Evolutionary conservation across 768 basidiomycete species (phyloP).

Genomic region (Lactarius quietus): DNA sequence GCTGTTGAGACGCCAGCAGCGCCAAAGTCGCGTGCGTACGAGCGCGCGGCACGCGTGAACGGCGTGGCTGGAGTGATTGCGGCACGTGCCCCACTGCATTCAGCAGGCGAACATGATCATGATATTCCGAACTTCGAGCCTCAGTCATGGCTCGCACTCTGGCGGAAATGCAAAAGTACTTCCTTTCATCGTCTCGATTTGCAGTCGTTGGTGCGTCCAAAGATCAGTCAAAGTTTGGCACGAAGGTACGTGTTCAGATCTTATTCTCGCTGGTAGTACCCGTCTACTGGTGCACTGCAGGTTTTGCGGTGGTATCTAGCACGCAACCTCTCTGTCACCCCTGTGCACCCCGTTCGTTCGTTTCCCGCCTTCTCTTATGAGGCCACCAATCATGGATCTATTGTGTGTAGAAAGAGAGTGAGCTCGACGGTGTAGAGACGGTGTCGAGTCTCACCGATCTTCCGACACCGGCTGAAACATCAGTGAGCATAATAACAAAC

Average conservation of each 20-base stretch:
- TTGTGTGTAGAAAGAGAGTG: conserved; percentile 54
- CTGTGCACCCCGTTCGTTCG: conserved; percentile 65
- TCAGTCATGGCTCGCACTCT: conserved; percentile 25
- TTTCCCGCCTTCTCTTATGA: not conserved
- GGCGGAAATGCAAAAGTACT: conserved; percentile 48
- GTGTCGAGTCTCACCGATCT: conserved; percentile 55
- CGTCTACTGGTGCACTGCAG: conserved; percentile 36
- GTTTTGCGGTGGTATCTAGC: conserved; percentile 74
- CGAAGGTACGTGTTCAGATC: conserved; percentile 45
- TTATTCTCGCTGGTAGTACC: not conserved
- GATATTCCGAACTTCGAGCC: not conserved
- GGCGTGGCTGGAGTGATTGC: conserved; percentile 4
- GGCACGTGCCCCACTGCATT: no score
- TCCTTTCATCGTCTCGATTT: conserved; percentile 59
- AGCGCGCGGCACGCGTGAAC: conserved; percentile 29
- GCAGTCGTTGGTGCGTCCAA: conserved; percentile 85
- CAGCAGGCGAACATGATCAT: not conserved
- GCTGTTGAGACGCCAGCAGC: not conserved
- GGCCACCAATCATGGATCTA: not conserved
- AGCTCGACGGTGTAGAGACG: conserved; percentile 63
- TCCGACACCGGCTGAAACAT: conserved; percentile 57
- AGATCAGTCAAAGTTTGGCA: conserved; percentile 74
- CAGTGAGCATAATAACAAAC: conserved; percentile 76
- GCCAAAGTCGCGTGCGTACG: conserved; percentile 22
- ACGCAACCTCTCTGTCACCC: conserved; percentile 57